Conservation (phyloP, 2,329 filamentous ascomycete species). For the Phialocephala sp. region DNA sequence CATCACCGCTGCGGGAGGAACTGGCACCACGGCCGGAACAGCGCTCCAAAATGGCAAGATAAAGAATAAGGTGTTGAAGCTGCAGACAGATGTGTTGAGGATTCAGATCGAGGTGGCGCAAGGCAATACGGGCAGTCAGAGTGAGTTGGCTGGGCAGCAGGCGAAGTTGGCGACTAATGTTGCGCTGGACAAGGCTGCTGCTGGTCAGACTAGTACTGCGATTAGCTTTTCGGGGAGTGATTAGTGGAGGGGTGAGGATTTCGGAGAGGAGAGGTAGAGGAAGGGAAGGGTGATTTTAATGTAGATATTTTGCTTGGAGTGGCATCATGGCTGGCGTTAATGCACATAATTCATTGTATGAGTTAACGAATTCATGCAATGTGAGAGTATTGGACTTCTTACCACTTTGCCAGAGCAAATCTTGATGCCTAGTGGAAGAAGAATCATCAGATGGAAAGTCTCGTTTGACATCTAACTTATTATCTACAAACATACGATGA, state of each 20-base stretch:
- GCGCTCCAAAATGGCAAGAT: slow-evolving; percentile 61
- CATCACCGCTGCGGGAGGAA: slow-evolving; percentile 50
- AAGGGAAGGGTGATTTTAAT: slow-evolving; percentile 2
- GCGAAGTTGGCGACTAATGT: slow-evolving; percentile 61
- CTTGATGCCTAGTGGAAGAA: too few species aligned
- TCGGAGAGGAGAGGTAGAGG: background rate
- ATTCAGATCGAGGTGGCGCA: slow-evolving; percentile 59
- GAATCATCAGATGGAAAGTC: too few species aligned
- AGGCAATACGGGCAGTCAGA: slow-evolving; percentile 50
- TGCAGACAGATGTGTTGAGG: slow-evolving; percentile 57
- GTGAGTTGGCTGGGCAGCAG: slow-evolving; percentile 52
- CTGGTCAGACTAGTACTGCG: slow-evolving; percentile 42
- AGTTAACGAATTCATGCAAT: background rate
- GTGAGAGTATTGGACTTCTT: background rate
- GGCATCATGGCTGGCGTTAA: background rate
- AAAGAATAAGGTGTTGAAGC: slow-evolving; percentile 66
- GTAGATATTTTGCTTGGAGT: background rate
- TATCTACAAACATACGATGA: too few species aligned
- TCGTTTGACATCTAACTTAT: too few species aligned
- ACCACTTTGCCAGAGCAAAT: background rate
- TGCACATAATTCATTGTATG: background rate
- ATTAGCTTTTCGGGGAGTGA: slow-evolving; percentile 31
- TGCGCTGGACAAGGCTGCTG: slow-evolving; percentile 43
- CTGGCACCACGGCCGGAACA: slow-evolving; percentile 45
- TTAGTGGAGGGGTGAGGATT: background rate